Base-by-base conservation (phyloP, 1,284 basidiomycete species). In the Macrocybe sp. region DNA sequence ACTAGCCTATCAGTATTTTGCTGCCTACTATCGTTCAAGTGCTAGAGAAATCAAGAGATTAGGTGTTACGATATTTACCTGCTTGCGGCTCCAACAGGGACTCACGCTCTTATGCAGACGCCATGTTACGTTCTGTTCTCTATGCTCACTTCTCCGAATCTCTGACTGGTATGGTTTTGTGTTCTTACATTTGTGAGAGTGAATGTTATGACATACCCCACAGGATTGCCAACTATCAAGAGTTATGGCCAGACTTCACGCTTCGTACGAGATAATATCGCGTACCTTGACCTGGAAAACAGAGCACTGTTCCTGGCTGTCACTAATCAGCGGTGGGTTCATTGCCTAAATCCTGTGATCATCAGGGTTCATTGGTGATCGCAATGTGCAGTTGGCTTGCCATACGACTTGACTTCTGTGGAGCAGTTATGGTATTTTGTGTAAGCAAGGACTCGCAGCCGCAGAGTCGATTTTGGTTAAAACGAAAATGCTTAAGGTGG, bases 111-210 rank as follows among this genome's bases (percentile, higher is more conserved):
- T 53, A 50, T 29, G 60, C 59, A 74, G 83, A 87, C 57, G 72
- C 80, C 0, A 80, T 85, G 67, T 70, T 87, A 9, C 80, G 85
- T 37, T 83, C 81, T 0, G 63, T 84, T 22, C 72, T 92, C 10
- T 92, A 92, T 61, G 78, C 85, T 1, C 90, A 92, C 66, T 86
- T 92, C 58, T 81, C 84, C 1, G 90, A 94, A 65, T 86, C 86
- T 1, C 68, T 93, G 1, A 81, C 75, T 61, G 89, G 70, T 62
- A 47, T 14, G 16, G 52, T 44, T 10, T 4, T 30, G 37, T 31
- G 36, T 12, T 6, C 11, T 29, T 7, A 14, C 14, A 11, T 22
- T 22, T 11, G 16, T 3, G 22, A 10, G 9, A 44, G 39, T 28
- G 22, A 22, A 22, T 11, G 31, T 34, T 45, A 10, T 33, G 41